Conservation (phyloP, 148 eudicot species). For the Rhododendron ferrugineum region DNA sequence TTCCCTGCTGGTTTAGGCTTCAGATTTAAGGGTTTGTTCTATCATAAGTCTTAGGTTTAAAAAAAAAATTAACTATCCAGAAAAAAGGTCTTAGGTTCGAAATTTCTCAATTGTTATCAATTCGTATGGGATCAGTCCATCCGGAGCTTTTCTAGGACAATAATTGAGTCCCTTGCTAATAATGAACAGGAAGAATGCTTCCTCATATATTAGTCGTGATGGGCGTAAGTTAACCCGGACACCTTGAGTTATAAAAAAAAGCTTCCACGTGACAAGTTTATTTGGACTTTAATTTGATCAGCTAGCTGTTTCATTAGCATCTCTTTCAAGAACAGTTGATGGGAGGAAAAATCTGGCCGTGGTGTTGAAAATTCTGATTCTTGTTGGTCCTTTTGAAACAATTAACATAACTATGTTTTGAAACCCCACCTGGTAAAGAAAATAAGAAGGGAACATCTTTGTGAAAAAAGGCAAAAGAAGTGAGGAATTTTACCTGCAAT, state of each 20-base stretch:
- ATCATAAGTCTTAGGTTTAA: background rate
- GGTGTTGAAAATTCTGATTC: background rate
- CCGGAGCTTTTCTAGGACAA: background rate
- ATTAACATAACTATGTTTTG: background rate
- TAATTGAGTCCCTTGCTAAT: background rate
- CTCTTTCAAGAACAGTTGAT: background rate
- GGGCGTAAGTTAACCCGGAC: background rate
- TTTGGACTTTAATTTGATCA: background rate
- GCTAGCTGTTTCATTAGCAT: background rate
- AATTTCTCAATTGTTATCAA: background rate
- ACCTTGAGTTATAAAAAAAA: background rate
- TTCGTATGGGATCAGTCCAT: background rate
- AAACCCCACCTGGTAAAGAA: background rate
- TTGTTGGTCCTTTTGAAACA: constrained; percentile 1
- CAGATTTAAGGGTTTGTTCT: background rate
- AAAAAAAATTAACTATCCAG: too few species aligned
- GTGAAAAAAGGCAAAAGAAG: background rate
- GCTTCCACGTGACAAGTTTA: background rate
- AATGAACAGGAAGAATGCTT: background rate
- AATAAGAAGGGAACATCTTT: background rate
- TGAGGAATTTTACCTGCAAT: background rate
- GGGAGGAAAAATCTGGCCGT: background rate
- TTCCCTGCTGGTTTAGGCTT: background rate
- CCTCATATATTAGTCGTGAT: background rate
- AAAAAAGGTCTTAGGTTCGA: background rate